Percentiles rank a stretch among this genome's conserved stretches.
phyloP scores from a whole-genome alignment of 352 stramenopile species.

The Pythium pyrilobum region DNA sequence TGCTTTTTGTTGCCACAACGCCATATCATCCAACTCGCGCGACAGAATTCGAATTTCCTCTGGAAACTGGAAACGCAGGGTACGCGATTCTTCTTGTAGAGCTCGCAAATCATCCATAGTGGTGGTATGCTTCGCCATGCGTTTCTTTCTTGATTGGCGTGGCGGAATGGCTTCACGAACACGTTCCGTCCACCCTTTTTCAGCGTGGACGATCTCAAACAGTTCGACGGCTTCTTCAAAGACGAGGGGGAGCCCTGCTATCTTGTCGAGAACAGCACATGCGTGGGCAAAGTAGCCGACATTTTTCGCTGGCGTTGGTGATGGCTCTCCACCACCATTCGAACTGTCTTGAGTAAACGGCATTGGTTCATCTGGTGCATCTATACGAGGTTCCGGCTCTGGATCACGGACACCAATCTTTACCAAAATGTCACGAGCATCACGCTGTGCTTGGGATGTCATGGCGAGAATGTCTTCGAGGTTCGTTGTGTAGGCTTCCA shows the following conservation, averaged over 20 bases:
- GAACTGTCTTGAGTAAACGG: neutral
- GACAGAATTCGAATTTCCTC: conserved; percentile 69
- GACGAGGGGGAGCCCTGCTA: conserved; percentile 62
- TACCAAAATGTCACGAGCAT: conserved; percentile 47
- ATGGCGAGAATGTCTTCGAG: conserved; percentile 53
- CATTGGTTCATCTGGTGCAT: conserved; percentile 14
- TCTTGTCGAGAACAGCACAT: conserved; percentile 48
- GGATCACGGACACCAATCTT: conserved; percentile 35
- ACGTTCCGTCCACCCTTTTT: conserved; percentile 61
- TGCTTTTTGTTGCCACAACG: conserved; percentile 56
- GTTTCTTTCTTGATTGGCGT: conserved; percentile 76
- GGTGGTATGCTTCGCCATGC: conserved; percentile 54
- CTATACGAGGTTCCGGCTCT: too few relatives aligned
- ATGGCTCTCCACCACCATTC: neutral
- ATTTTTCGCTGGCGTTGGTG: neutral
- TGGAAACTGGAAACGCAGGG: conserved; percentile 64
- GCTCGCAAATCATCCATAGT: conserved; percentile 48
- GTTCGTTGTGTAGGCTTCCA: conserved; percentile 53
- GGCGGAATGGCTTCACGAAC: conserved; percentile 71
- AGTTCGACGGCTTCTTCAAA: conserved; percentile 68
- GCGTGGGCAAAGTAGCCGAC: conserved; percentile 43
- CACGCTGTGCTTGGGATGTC: conserved; percentile 37
- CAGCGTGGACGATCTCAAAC: conserved; percentile 42
- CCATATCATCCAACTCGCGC: conserved; percentile 70
- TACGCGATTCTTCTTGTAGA: conserved; percentile 51